phyloP scores from a whole-genome alignment of 345 rosid species.

The Boechera divaricarpa region DNA sequence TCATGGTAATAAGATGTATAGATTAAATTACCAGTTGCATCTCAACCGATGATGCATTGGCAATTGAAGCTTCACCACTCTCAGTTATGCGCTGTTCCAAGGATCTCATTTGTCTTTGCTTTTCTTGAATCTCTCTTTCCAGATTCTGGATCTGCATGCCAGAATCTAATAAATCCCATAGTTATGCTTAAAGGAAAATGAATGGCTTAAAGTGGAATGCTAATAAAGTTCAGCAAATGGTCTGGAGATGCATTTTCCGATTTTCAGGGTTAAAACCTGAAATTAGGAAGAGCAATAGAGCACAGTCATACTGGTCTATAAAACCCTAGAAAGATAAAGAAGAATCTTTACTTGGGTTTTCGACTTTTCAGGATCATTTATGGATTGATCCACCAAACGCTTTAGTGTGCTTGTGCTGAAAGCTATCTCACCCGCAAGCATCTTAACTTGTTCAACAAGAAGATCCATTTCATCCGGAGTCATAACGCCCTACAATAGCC shows the following conservation, averaged over 20 bases:
- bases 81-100: conserved; percentile 82
- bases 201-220: conserved; percentile 15
- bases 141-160: conserved; percentile 67
- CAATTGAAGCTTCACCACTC: conserved; percentile 82
- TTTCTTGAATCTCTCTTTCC: conserved; percentile 84
- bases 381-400: conserved; percentile 91
- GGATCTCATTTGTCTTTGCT: conserved; percentile 78
- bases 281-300: background rate
- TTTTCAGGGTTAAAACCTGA: conserved; percentile 19
- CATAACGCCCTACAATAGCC: conserved; percentile 63
- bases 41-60: conserved; percentile 80
- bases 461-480: conserved; percentile 96
- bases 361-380: conserved; percentile 81
- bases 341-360: conserved; percentile 63
- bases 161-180: conserved; percentile 11
- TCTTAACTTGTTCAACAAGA: conserved; percentile 95
- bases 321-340: conserved; percentile 3
- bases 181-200: background rate
- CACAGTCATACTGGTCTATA: conserved; percentile 26
- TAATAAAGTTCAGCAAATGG: conserved; percentile 19
- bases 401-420: conserved; percentile 91
- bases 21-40: conserved; percentile 68
- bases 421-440: conserved; percentile 99
- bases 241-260: background rate
- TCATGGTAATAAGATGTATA: conserved; percentile 5